These are phyloP conservation scores for Falciphora oryzae DNA, from an alignment of 2,329 filamentous ascomycete genomes.

Conservation along the genomic window DNA sequence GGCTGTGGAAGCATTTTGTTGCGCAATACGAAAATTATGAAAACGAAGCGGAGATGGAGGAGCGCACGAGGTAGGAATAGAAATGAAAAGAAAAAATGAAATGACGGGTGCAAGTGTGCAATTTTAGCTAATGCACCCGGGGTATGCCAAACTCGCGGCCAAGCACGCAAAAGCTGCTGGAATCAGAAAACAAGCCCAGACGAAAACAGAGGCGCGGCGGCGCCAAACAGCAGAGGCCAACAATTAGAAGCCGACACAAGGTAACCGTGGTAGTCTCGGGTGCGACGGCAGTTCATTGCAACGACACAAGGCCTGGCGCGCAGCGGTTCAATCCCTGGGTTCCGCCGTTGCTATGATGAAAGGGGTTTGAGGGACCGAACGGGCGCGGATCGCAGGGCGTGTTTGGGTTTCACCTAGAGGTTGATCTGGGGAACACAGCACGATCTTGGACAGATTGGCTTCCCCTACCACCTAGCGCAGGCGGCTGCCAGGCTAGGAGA, in stretches of 20 bases:
- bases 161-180: background rate
- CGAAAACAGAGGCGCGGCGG: background rate
- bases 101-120: background rate
- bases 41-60: background rate
- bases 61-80: background rate
- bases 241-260: background rate
- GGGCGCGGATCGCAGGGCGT: background rate
- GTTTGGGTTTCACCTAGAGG: background rate
- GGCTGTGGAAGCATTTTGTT: background rate
- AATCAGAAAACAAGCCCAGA: background rate
- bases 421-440: background rate
- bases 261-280: background rate
- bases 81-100: background rate
- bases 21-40: background rate
- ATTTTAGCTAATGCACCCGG: background rate
- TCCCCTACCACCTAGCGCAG: background rate
- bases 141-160: background rate
- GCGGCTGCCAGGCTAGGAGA: background rate
- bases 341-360: constrained; percentile 2
- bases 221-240: constrained; percentile 8
- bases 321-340: too few species aligned
- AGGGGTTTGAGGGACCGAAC: background rate
- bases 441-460: background rate
- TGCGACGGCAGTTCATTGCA: constrained; percentile 3
- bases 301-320: constrained; percentile 12